These are phyloP conservation scores for Trapa bicornis DNA, from an alignment of 345 rosid species.

Conservation along the genomic window DNA sequence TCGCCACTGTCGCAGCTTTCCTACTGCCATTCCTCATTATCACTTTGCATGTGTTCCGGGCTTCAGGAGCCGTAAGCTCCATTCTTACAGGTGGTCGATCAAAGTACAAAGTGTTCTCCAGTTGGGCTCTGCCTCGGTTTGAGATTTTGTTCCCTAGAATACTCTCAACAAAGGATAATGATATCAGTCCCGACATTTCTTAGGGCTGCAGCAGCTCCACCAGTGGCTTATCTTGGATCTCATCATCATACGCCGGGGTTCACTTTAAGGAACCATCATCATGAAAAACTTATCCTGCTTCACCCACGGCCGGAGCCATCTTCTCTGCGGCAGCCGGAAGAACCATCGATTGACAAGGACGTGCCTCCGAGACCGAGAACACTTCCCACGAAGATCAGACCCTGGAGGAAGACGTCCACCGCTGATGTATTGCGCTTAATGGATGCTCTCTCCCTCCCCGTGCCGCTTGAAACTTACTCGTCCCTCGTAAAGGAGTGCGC, in stretches of 20 bases:
- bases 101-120: too few species aligned
- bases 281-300: neutral
- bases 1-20: too few species aligned
- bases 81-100: too few species aligned
- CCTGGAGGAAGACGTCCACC: constrained; percentile 8
- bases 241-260: neutral
- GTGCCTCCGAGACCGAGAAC: neutral
- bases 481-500: constrained; percentile 53
- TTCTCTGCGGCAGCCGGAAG: neutral
- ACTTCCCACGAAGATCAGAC: neutral
- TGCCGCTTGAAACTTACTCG: constrained; percentile 37
- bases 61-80: too few species aligned
- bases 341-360: neutral
- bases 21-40: too few species aligned
- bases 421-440: constrained; percentile 38
- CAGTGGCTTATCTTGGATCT: neutral
- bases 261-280: neutral
- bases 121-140: too few species aligned
- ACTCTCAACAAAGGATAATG: too few species aligned
- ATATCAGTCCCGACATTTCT: neutral
- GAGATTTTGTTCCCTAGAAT: too few species aligned
- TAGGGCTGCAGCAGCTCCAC: neutral
- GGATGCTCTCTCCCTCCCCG: constrained; percentile 37
- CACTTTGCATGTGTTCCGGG: too few species aligned
- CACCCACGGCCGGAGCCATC: neutral